Evolutionary conservation across 345 rosid species (phyloP).

Genomic region (Gossypium mustelinum): DNA sequence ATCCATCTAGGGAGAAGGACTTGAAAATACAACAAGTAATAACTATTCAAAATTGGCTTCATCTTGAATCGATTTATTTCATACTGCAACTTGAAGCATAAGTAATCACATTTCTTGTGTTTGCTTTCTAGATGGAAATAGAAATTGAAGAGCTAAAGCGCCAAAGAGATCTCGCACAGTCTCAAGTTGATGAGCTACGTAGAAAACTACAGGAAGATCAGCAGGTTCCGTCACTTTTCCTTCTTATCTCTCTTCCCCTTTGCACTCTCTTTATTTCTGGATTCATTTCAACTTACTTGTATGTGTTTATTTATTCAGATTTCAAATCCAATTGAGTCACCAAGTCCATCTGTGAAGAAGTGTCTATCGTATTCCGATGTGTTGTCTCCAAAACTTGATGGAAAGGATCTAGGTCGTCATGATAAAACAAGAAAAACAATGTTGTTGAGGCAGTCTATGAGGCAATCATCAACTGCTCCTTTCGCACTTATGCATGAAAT

Average conservation of each 20-base stretch:
- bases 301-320: slow-evolving; percentile 35
- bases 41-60: neutral
- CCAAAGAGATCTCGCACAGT: slow-evolving; percentile 85
- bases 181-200: slow-evolving; percentile 75
- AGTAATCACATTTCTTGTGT: slow-evolving; percentile 9
- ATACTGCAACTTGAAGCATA: slow-evolving; percentile 8
- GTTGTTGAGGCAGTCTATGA: slow-evolving; percentile 74
- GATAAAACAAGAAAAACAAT: slow-evolving; percentile 60
- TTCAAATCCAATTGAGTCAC: slow-evolving; percentile 47
- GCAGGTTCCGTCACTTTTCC: slow-evolving; percentile 29
- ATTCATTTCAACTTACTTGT: slow-evolving; percentile 9
- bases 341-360: slow-evolving; percentile 69
- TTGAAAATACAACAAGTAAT: slow-evolving; percentile 77
- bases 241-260: slow-evolving; percentile 12
- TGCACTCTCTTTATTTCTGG: neutral
- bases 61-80: neutral
- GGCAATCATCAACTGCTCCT: slow-evolving; percentile 93
- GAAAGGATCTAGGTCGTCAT: slow-evolving; percentile 40
- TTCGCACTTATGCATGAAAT: slow-evolving; percentile 97
- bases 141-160: slow-evolving; percentile 83
- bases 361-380: slow-evolving; percentile 83
- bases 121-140: slow-evolving; percentile 74
- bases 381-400: slow-evolving; percentile 46
- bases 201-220: slow-evolving; percentile 65
- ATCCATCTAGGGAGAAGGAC: slow-evolving; percentile 83